Conservation (phyloP, 73 alveolate genomes). For the Durusdinium trenchii region DNA sequence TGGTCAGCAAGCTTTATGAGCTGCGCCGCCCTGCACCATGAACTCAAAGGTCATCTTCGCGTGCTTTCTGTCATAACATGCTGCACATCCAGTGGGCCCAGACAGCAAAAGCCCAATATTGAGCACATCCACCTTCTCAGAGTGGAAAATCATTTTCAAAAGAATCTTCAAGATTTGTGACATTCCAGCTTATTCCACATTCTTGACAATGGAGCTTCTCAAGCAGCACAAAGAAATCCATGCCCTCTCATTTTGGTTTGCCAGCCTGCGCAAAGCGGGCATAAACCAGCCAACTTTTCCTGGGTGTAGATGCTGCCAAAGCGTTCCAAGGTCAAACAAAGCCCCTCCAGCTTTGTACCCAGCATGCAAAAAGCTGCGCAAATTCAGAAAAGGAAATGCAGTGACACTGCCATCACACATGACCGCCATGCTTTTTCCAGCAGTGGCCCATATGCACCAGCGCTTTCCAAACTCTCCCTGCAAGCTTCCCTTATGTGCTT, state of each 20-base stretch:
- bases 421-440: background rate
- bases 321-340: background rate
- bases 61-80: background rate
- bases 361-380: background rate
- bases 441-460: slow-evolving; percentile 4
- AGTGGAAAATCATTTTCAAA: background rate
- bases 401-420: background rate
- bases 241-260: background rate
- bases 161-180: background rate
- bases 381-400: background rate
- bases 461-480: background rate
- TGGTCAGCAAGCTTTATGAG: background rate
- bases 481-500: background rate
- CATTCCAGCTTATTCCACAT: background rate
- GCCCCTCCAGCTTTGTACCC: background rate
- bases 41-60: background rate
- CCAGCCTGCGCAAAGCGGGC: background rate
- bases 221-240: background rate
- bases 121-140: background rate
- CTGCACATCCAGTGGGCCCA: background rate
- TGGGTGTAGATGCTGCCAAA: background rate
- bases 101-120: background rate
- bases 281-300: background rate
- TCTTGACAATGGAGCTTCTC: background rate
- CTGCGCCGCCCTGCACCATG: background rate